Evolutionary conservation across 2,329 filamentous ascomycete species (phyloP).

Genomic region (Fusarium sarcochroum): DNA sequence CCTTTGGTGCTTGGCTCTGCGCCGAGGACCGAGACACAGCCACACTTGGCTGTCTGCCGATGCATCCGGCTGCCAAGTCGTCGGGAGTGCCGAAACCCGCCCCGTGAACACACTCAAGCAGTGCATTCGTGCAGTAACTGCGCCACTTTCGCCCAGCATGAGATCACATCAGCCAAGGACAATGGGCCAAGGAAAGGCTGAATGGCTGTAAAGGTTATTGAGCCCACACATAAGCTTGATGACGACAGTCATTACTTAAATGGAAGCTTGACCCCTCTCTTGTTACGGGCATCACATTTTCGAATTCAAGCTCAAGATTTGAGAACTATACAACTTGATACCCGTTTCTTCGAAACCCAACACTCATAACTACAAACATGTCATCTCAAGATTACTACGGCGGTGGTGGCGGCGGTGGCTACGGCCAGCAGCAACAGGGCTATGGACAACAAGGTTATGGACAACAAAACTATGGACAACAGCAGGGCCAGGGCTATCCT

Average conservation of each 20-base stretch:
- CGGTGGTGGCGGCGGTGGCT: constrained; percentile 25
- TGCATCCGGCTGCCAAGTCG: constrained; percentile 42
- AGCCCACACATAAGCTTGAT: constrained; percentile 14
- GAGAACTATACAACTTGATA: neutral
- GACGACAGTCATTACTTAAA: constrained; percentile 33
- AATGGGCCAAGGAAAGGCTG: constrained; percentile 15
- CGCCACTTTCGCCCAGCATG: constrained; percentile 30
- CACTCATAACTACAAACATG: constrained; percentile 21
- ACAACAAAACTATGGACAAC: constrained; percentile 31
- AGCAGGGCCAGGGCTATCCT: constrained; percentile 38
- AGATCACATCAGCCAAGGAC: constrained; percentile 42
- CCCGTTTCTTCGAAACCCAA: neutral
- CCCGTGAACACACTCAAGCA: constrained; percentile 1
- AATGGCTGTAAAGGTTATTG: neutral
- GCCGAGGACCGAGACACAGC: constrained; percentile 28
- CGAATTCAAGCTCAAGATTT: neutral
- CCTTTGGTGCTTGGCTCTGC: neutral
- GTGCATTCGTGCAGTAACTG: constrained; percentile 9
- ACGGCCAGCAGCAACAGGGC: constrained; percentile 24
- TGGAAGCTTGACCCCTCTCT: constrained; percentile 21
- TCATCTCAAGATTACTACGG: constrained; percentile 47
- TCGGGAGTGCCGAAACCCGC: constrained; percentile 29
- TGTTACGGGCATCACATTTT: neutral
- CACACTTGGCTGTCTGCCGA: constrained; percentile 26
- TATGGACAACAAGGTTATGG: constrained; percentile 28